Conservation (phyloP, 805 yeast species). For the Saccharomyces jurei region DNA sequence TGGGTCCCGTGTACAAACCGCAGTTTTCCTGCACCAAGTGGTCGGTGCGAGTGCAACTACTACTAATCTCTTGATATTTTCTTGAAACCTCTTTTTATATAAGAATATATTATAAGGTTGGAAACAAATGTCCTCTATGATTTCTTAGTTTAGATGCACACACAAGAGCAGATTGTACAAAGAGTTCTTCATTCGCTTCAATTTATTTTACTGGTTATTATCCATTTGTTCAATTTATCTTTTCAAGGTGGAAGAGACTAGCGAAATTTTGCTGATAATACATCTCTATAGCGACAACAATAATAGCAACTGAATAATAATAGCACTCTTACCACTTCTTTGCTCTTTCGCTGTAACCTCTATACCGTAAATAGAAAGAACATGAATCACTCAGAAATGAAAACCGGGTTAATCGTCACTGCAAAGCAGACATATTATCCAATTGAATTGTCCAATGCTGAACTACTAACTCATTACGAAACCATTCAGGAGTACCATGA, state of each 20-base stretch:
- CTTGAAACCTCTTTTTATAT: neutral
- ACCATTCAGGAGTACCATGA: slow-evolving; percentile 42
- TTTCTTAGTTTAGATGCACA: neutral
- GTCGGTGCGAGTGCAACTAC: neutral
- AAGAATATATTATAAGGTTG: neutral
- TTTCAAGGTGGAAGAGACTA: neutral
- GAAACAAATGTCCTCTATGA: neutral
- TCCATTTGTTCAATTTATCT: neutral
- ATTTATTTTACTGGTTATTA: neutral
- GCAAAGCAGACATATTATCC: slow-evolving; percentile 45
- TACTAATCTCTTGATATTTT: neutral
- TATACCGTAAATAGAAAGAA: neutral
- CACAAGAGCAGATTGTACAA: neutral
- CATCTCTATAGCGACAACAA: neutral
- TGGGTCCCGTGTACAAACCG: neutral
- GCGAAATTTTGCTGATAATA: neutral
- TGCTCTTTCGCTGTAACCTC: neutral
- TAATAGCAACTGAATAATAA: neutral
- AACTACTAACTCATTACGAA: slow-evolving; percentile 38
- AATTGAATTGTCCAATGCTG: slow-evolving; percentile 39
- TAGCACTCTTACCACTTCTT: neutral
- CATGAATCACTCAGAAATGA: slow-evolving; percentile 4
- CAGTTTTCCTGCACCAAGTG: neutral
- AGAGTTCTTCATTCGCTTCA: neutral
- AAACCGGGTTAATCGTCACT: slow-evolving; percentile 29